Base-by-base conservation (phyloP, 2,329 filamentous ascomycete species). In the Aureobasidium sp. region DNA sequence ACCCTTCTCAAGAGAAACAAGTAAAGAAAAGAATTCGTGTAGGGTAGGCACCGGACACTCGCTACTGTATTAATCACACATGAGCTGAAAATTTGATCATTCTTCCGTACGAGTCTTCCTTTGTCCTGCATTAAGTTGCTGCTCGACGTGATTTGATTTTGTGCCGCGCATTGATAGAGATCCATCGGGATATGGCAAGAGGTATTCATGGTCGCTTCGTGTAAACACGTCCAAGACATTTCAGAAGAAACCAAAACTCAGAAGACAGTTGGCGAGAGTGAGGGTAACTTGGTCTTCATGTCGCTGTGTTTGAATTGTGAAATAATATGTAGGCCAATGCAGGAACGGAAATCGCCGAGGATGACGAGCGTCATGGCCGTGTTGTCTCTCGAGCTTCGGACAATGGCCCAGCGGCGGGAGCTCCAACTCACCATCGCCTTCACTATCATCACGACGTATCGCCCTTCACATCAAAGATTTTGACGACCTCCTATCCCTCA, bases 1-100 rank as follows among this genome's bases (percentile, higher is more conserved):
- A 73, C 66, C 20, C 51, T 76, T 61, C 63, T 76, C 14, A 77
- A 76, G 67, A 68, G 48, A 12, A 34, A 34, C 12, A 73, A 72
- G 57, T 57, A 25, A 36, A 25, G 5, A 55, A 34, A 27, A 25
- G 3, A 14, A 8, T n/a, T 7, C n/a, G 45, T n/a, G 17, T n/a
- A 25, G 42, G 22, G 12, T 48, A 31, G 15, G 7, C 22, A 45
- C 20, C 27, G 42, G 42, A 45, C 42, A 27, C 42, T 45, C 42
- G 14, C 27, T 45, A 27, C 8, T 45, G 42, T 45, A 27, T 45
- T 17, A 45, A 5, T 45, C 22, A 14, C 42, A 45, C 22, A 45
- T 25, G 17, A 45, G 12, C 27, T 5, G 20, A 14, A 44, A 14
- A 0, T 12, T 6, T 25, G 20, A 25, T 1, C 9, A 22, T 20